Evolutionary conservation across 192 early-diverging fungal genomes (phyloP), one percentile per base, ranked within the genome.

Genomic region (Coemansia sp.): DNA sequence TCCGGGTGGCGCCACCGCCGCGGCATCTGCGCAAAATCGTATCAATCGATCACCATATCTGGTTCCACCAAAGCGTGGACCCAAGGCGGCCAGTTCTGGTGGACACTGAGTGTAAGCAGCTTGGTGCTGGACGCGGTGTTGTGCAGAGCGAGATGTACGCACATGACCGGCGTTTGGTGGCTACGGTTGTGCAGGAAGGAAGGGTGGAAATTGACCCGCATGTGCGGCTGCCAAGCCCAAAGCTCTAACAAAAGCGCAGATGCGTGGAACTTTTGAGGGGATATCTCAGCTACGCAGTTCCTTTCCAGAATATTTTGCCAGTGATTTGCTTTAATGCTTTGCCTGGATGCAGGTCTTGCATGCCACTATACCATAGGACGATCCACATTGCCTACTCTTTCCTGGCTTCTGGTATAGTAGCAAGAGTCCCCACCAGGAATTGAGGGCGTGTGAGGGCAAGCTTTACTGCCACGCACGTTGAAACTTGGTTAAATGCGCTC

Each of bases 21-120:
- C 49, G 49, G 58, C 21, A 39, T 11, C 58, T 72, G 52, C 56
- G 59, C 58, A 65, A 56, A 37, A 53, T 72, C 12, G 63, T 72
- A 6, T 72, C 69, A 11, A 65, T 65, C 37, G 69, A 65, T 54
- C 69, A 72, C 63, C 69, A 72, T 22, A 57, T 72, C 41, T 72
- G 69, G 69, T 72, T 72, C 53, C 69, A 72, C 41, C 58, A 63
- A 22, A 21, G 14, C 15, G 32, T 48, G 12, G 59, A 72, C 39
- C 41, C 14, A 23, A 23, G 58, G 41, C 32, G 52, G 17, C 59
- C 39, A 9, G 17, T 72, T n/a, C 35, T 72, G 1, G 50, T 60
- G 15, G 58, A 65, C 32, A 57, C 69, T 5, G 23, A 22, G 63
- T 72, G 69, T 47, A 22, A 53, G 58, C 69, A 60, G 45, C 29